Conservation (phyloP, 2,329 filamentous ascomycete species). For the Ophiostoma tasmaniense region DNA sequence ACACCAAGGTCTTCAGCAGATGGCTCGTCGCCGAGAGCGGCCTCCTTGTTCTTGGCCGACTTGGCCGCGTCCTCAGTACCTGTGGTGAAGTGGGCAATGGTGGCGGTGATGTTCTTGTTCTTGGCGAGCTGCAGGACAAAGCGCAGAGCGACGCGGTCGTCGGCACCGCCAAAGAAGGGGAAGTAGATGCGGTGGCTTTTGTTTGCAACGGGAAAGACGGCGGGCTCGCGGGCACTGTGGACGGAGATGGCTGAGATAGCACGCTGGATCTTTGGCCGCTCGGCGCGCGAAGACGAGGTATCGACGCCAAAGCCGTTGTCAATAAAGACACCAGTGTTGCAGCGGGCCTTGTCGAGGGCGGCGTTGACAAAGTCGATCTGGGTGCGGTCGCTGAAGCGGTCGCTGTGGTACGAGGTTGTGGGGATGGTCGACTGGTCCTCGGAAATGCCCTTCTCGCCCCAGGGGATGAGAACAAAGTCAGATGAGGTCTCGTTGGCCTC, state of each 20-base stretch:
- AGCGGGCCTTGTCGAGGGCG: constrained; percentile 54
- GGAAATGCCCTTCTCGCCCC: constrained; percentile 74
- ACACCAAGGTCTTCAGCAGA: constrained; percentile 30
- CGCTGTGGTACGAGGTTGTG: constrained; percentile 39
- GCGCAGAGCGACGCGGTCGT: constrained; percentile 71
- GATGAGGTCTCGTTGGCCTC: constrained; percentile 62
- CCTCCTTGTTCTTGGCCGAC: constrained; percentile 16
- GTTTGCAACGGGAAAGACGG: constrained; percentile 51
- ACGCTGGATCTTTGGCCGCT: constrained; percentile 36
- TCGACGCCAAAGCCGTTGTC: constrained; percentile 50
- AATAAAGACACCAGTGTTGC: constrained; percentile 70
- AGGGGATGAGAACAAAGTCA: constrained; percentile 75
- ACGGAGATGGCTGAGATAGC: constrained; percentile 51
- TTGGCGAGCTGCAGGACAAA: constrained; percentile 78
- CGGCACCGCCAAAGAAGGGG: constrained; percentile 74
- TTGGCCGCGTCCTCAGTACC: constrained; percentile 1
- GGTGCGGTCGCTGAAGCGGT: constrained; percentile 50
- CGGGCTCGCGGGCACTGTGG: constrained; percentile 48
- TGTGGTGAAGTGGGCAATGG: constrained; percentile 53
- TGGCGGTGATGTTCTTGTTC: constrained; percentile 70
- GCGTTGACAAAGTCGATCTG: constrained; percentile 69
- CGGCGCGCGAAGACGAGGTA: constrained; percentile 21
- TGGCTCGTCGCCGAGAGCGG: constrained; percentile 23
- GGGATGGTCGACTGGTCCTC: constrained; percentile 48
- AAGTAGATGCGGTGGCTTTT: constrained; percentile 78